These are phyloP conservation scores for Ceratocystis eucalypticola DNA, from an alignment of 2,329 filamentous ascomycete species.

Conservation along the genomic window DNA sequence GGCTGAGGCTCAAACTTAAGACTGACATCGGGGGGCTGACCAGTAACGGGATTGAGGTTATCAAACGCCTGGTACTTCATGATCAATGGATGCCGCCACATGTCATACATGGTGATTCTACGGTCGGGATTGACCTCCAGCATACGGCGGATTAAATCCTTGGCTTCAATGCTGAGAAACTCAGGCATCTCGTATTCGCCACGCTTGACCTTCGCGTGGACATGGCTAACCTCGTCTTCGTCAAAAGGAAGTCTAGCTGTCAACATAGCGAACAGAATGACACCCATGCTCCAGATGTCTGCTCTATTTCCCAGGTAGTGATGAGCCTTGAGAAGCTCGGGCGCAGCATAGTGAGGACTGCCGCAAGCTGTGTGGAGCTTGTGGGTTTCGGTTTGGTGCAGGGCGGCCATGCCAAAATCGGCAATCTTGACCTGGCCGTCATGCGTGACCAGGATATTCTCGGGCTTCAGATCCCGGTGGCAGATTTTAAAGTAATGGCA, in stretches of 20 bases:
- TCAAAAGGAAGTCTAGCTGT: constrained; percentile 77
- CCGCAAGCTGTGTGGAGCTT: constrained; percentile 82
- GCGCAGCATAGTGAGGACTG: constrained; percentile 91
- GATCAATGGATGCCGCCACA: constrained; percentile 80
- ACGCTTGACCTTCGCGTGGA: constrained; percentile 48
- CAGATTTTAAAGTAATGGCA: constrained; percentile 92
- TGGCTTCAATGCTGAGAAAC: constrained; percentile 52
- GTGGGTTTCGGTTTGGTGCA: constrained; percentile 66
- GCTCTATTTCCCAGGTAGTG: constrained; percentile 74
- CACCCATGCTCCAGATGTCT: constrained; percentile 89
- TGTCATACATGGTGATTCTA: constrained; percentile 65
- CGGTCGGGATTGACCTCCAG: constrained; percentile 63
- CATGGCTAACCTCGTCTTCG: constrained; percentile 45
- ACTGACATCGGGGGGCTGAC: constrained; percentile 42
- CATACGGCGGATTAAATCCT: constrained; percentile 67
- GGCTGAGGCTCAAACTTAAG: constrained; percentile 49
- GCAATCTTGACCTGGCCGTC: constrained; percentile 77
- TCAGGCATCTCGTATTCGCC: constrained; percentile 49
- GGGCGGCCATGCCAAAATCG: constrained; percentile 94
- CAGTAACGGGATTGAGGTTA: constrained; percentile 43
- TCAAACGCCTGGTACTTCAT: constrained; percentile 70
- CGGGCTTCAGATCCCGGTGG: constrained; percentile 89
- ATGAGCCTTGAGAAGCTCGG: constrained; percentile 67
- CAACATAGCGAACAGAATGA: constrained; percentile 79
- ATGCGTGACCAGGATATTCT: constrained; percentile 80